A percentile compares a stretch with the other conserved stretches of the same genome.
These are phyloP conservation scores for Teunomyces barrocoloradensis DNA, from an alignment of 805 yeast genomes.

Conservation along the genomic window DNA sequence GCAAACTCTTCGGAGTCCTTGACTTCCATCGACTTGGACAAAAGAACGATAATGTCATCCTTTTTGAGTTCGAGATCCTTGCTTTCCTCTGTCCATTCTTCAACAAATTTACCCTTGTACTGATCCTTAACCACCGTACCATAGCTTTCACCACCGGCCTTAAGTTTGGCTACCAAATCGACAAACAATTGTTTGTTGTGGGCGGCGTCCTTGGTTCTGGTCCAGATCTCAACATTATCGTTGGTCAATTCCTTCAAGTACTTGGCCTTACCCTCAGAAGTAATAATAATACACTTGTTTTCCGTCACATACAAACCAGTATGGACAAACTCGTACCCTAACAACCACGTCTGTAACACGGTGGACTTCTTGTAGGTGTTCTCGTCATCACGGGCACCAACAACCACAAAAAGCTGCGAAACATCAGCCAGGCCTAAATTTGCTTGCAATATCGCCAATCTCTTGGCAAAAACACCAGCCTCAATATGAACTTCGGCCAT, in stretches of 20 bases:
- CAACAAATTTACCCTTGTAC: constrained; percentile 79
- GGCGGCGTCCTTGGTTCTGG: constrained; percentile 77
- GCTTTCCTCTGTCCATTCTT: constrained; percentile 61
- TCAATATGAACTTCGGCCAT: constrained; percentile 66
- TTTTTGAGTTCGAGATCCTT: constrained; percentile 29
- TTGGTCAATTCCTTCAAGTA: constrained; percentile 61
- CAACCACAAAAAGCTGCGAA: constrained; percentile 51
- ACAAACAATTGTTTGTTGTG: constrained; percentile 67
- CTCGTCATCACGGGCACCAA: constrained; percentile 84
- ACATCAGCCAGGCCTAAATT: constrained; percentile 24
- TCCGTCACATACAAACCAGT: constrained; percentile 68
- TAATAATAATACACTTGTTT: constrained; percentile 60
- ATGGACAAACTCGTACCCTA: constrained; percentile 96
- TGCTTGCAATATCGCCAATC: constrained; percentile 44
- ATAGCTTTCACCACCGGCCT: constrained; percentile 37
- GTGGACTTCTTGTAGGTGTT: constrained; percentile 89
- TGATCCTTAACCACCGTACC: constrained; percentile 76
- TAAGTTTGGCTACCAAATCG: constrained; percentile 50
- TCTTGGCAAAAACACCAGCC: constrained; percentile 47
- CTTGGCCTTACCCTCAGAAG: constrained; percentile 82
- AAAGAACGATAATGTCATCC: constrained; percentile 49
- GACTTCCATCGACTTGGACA: constrained; percentile 57
- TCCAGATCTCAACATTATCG: constrained; percentile 53
- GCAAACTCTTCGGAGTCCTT: constrained; percentile 80
- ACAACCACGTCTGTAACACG: constrained; percentile 82